A percentile compares a stretch with the other conserved stretches of the same genome.
phyloP scores from a whole-genome alignment of 164 flowering plant species.

The Aristolochia contorta region DNA sequence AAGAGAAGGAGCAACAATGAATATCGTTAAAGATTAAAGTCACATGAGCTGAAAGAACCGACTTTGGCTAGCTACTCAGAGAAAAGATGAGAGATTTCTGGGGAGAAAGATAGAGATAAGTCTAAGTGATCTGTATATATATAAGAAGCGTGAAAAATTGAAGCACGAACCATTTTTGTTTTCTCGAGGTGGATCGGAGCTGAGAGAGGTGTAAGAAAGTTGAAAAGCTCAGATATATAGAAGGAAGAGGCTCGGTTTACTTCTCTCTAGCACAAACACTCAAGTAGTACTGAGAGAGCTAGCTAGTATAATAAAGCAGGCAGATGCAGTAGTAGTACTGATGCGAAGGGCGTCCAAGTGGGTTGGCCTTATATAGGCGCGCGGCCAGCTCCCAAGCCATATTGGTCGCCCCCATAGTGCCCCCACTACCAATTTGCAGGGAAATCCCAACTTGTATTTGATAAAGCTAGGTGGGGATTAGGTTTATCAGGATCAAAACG shows the following conservation, averaged over 20 bases:
- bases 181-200: not conserved
- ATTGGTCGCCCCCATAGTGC: constrained; percentile 16
- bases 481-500: constrained; percentile 17
- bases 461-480: constrained; percentile 24
- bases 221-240: not conserved
- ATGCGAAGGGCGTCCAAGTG: not conserved
- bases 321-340: not conserved
- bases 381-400: constrained; percentile 13
- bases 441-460: constrained; percentile 12
- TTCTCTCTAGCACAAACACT: not conserved
- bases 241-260: not conserved
- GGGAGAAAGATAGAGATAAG: too few species aligned
- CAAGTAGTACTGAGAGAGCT: too few species aligned
- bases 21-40: too few species aligned
- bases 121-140: too few species aligned
- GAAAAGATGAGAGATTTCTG: too few species aligned
- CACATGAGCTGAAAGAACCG: not conserved
- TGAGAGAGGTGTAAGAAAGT: not conserved
- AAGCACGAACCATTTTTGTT: not conserved
- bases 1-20: not conserved
- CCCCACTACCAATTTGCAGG: constrained; percentile 23
- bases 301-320: too few species aligned
- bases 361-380: constrained; percentile 32
- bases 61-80: not conserved
- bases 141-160: too few species aligned